A percentile compares a stretch with the other conserved stretches of the same genome.
Conservation (phyloP, 1,139 yeast genomes). For the Yamadazyma spencermartinsiae region DNA sequence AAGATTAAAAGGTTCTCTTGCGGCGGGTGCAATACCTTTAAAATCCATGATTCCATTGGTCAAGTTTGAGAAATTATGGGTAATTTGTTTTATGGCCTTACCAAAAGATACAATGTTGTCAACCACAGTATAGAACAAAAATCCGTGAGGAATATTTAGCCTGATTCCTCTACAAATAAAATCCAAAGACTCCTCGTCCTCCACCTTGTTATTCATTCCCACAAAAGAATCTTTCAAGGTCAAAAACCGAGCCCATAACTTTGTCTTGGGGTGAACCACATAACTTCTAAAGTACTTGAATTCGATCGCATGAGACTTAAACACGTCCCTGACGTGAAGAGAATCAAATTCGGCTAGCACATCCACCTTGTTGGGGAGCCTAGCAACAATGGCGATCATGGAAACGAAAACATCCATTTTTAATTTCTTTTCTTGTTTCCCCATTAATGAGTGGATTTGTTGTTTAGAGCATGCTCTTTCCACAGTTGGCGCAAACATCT, state of each 20-base stretch:
- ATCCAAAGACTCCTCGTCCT: constrained; percentile 16
- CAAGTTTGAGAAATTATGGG: constrained; percentile 48
- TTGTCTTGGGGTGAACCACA: constrained; percentile 56
- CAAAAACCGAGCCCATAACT: constrained; percentile 44
- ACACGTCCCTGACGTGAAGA: constrained; percentile 29
- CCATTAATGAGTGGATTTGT: constrained; percentile 26
- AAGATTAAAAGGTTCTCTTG: constrained; percentile 27
- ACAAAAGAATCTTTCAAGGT: constrained; percentile 30
- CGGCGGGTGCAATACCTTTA: constrained; percentile 35
- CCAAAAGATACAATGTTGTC: constrained; percentile 64
- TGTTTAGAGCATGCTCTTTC: constrained; percentile 28
- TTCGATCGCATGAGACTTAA: constrained; percentile 28
- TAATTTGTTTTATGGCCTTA: constrained; percentile 60
- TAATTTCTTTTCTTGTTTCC: constrained; percentile 21
- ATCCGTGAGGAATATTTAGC: constrained; percentile 57
- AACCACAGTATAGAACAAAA: constrained; percentile 62
- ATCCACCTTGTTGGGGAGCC: constrained; percentile 53
- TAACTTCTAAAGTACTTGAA: constrained; percentile 47
- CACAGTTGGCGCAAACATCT: constrained; percentile 37
- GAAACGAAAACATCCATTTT: constrained; percentile 39
- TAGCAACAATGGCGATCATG: constrained; percentile 44
- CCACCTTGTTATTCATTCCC: constrained; percentile 19
- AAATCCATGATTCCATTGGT: constrained; percentile 38
- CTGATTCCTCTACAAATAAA: constrained; percentile 30
- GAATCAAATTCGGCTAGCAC: constrained; percentile 51